Conservation (phyloP, 2,329 filamentous ascomycete species). For the Sphaerostilbella broomeana region DNA sequence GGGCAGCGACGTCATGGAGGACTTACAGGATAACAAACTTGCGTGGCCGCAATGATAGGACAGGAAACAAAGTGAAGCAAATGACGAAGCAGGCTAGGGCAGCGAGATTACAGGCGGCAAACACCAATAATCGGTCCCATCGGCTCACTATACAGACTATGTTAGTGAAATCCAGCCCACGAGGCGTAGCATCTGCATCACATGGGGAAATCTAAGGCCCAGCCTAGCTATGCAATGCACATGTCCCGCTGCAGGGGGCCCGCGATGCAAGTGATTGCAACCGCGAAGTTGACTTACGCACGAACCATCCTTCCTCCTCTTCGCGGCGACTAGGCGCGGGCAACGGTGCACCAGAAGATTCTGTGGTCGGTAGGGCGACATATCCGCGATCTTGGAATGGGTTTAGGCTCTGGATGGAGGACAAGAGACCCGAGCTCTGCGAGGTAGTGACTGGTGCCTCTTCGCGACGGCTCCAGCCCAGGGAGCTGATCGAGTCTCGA, state of each 20-base stretch:
- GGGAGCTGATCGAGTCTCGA: conserved; percentile 86
- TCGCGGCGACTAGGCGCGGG: conserved; percentile 79
- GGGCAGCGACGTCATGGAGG: conserved; percentile 15
- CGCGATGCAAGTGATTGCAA: conserved; percentile 19
- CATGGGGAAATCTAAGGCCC: conserved; percentile 33
- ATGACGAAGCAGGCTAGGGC: conserved; percentile 89
- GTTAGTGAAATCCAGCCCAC: conserved; percentile 30
- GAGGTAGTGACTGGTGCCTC: conserved; percentile 68
- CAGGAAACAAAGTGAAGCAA: conserved; percentile 83
- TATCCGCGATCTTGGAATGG: conserved; percentile 83
- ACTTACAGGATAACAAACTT: conserved; percentile 98
- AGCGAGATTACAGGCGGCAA: conserved; percentile 82
- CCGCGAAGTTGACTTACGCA: conserved; percentile 60
- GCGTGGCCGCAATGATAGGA: conserved; percentile 71
- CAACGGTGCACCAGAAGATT: conserved; percentile 74
- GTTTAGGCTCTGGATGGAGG: conserved; percentile 77
- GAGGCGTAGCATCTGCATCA: conserved; percentile 24
- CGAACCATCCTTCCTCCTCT: conserved; percentile 94
- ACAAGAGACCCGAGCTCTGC: conserved; percentile 66
- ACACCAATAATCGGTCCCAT: conserved; percentile 93
- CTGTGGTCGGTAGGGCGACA: conserved; percentile 81
- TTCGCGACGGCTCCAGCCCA: conserved; percentile 88
- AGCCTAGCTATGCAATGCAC: conserved; percentile 33
- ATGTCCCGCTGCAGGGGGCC: conserved; percentile 41
- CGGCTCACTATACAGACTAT: conserved; percentile 69